Base-by-base conservation (phyloP, 2,329 filamentous ascomycete genomes). In the Ascochyta viciae-villosae region DNA sequence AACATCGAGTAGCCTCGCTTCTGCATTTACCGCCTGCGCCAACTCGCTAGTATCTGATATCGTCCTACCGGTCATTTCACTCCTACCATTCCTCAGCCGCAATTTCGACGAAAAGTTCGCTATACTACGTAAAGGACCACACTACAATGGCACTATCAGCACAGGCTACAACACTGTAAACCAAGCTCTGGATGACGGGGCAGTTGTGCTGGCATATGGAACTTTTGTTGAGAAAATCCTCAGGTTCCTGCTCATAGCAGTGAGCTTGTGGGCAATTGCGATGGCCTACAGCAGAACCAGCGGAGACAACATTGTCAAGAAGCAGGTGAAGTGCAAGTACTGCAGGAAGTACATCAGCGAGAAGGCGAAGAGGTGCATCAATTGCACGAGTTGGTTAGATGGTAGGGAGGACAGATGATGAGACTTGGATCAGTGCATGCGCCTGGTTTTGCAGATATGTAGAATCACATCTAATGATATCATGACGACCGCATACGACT, bases 101-200 rank as follows among this genome's bases (percentile, higher is more conserved):
- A 91, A 91, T 69, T 82, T 92, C 67, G 87, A 89, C 67, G 85
- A 90, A 75, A 90, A 90, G 72, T 92, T 92, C 71, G 85, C 88
- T 0, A 83, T 90, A 6, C 74, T 91, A 26, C 81, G 79, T 34
- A 68, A 77, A 0, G 89, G 89, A 0, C 82, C 84, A 3, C 79
- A 83, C 54, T 72, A 72, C 58, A 73, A 74, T 50, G 26, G 35
- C 27, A 66, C 68, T 29, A 66, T 77, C 1, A 75, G 80, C 4
- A 72, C 76, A 16, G 86, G 86, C 3, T 92, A 92, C 75, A 91
- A 89, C 65, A 92, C 89, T 1, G 77, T 90, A 6, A 77, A 84
- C 39, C 86, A 89, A 68, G 89, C 89, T 2, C 81, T 87, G 57
- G 83, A 85, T 4, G 89, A 92, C 62, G 89, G 89, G 1, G 89